A percentile compares a stretch with the other conserved stretches of the same genome.
These are phyloP conservation scores for Nitzschia palea DNA, from an alignment of 108 stramenopile genomes.

Conservation along the genomic window DNA sequence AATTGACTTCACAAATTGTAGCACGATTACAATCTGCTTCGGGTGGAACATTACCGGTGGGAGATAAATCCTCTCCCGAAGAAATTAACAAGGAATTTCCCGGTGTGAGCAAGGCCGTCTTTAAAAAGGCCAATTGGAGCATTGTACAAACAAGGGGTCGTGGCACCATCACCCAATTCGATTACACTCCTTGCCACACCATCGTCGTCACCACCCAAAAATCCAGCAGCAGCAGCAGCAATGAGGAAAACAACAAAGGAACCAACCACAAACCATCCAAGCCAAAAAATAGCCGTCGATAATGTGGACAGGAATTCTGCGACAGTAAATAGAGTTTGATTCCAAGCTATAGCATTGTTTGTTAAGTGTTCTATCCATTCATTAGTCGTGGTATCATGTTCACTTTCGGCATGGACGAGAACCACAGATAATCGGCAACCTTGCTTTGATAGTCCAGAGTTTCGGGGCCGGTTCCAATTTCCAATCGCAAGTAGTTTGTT, in stretches of 20 bases:
- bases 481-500: conserved; percentile 64
- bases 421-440: conserved; percentile 85
- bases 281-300: too few relatives aligned
- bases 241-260: too few relatives aligned
- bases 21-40: conserved; percentile 42
- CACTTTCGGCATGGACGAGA: conserved; percentile 82
- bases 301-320: too few relatives aligned
- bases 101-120: conserved; percentile 50
- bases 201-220: too few relatives aligned
- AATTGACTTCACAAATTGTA: conserved; percentile 53
- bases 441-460: conserved; percentile 76
- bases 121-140: conserved; percentile 65
- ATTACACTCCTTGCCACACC: conserved; percentile 40
- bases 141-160: conserved; percentile 63
- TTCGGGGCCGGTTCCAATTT: conserved; percentile 80
- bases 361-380: conserved; percentile 45
- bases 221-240: too few relatives aligned
- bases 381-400: conserved; percentile 81
- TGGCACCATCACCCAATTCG: conserved; percentile 53
- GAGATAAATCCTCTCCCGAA: conserved; percentile 77
- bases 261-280: too few relatives aligned
- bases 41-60: conserved; percentile 50
- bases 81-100: conserved; percentile 73
- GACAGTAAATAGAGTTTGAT: too few relatives aligned
- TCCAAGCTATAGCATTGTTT: neutral